A percentile compares a stretch with the other conserved stretches of the same genome.
phyloP scores from a whole-genome alignment of 2,329 filamentous ascomycete species.

The Colletotrichum sp. region DNA sequence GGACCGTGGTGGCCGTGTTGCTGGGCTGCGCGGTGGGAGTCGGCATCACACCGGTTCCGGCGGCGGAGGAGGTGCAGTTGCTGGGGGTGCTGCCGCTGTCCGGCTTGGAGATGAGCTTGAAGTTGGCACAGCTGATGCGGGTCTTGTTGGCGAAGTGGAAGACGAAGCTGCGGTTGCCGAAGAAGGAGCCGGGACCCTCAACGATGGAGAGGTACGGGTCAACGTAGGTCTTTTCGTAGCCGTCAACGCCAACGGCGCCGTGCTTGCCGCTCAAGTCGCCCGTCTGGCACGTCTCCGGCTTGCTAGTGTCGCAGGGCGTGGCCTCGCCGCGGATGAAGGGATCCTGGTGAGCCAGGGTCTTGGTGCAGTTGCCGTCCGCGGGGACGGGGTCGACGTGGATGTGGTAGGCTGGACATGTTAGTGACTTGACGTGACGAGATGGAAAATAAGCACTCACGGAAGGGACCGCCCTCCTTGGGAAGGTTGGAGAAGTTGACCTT shows the following conservation, averaged over 20 bases:
- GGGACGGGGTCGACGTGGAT: conserved; percentile 71
- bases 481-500: conserved; percentile 62
- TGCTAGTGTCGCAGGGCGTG: conserved; percentile 61
- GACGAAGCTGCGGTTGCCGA: conserved; percentile 69
- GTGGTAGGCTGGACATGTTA: conserved; percentile 65
- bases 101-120: conserved; percentile 38
- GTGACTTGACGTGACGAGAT: background rate
- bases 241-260: conserved; percentile 58
- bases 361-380: conserved; percentile 72
- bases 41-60: background rate
- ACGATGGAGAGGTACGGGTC: conserved; percentile 65
- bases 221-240: conserved; percentile 54
- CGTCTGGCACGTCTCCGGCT: conserved; percentile 72
- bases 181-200: conserved; percentile 58
- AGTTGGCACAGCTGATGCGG: conserved; percentile 70
- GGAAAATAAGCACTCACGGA: conserved; percentile 50
- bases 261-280: conserved; percentile 80
- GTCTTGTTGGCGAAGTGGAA: conserved; percentile 69
- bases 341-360: conserved; percentile 72
- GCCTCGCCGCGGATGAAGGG: conserved; percentile 70
- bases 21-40: background rate
- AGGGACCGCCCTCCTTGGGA: conserved; percentile 61
- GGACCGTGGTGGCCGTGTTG: background rate
- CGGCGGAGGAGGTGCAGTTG: conserved; percentile 12
- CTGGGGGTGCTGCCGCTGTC: background rate